Base-by-base conservation (phyloP, 2,329 filamentous ascomycete species). In the Scedosporium minutisporum region DNA sequence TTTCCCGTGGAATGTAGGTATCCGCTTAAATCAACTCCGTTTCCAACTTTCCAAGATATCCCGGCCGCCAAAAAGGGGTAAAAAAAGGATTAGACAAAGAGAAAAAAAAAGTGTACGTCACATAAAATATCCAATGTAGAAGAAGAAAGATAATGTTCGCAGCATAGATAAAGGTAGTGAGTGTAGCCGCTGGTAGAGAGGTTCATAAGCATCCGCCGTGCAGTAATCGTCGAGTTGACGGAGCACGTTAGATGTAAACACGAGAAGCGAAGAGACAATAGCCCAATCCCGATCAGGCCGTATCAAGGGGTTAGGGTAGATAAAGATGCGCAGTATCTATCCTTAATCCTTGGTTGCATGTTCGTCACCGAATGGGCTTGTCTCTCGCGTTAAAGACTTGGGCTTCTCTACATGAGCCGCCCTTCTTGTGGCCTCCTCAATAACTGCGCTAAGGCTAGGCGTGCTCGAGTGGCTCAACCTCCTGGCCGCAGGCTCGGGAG, bases 341-440 rank as follows among this genome's bases (percentile, higher is more conserved):
- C 60, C 66, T 72, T 69, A 78, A 66, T 82, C 81, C 67, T 77
- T 78, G 33, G 83, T 80, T 60, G 82, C 83, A 67, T 86, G 77
- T 68, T 84, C 80, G 66, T 86, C 83, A 21, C 81, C 78, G 68
- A 86, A 86, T 1, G 82, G 83, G 66, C 81, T 84, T 63, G 69
- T 69, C 60, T 74, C 70, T 63, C 73, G 71, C 44, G 66, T 68
- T 60, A 72, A 67, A 61, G 71, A 70, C 48, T 68, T 67, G 55
- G 68, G 66, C 48, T 51, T 57, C 27, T 61, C 58, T 18, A 68
- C 74, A 64, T 71, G 74, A 58, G 74, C 76, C 33, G 70, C 76
- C 66, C 71, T 72, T 65, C 70, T 75, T 65, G 76, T 75, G 2
- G 81, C 77, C 65, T 84, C 82, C 67, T 85, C 82, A 23, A 81